Evolutionary conservation across 2,329 filamentous ascomycete species (phyloP), one percentile per base, ranked within the genome.

Genomic region (Pseudocercospora ulei): DNA sequence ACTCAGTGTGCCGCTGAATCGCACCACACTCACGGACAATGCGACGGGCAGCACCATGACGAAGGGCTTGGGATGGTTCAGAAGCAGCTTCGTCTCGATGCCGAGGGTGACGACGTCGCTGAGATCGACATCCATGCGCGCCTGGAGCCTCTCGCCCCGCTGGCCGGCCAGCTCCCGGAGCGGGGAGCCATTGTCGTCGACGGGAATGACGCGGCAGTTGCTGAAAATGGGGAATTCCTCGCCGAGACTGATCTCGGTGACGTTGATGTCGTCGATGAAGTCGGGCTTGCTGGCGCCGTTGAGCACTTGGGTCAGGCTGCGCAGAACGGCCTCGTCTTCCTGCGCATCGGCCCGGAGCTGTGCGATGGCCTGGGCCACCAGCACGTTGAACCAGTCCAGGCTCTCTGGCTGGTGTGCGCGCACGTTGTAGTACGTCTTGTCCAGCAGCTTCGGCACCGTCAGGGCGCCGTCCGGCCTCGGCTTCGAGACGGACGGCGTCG

Each of bases 191-290:
- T 87, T 80, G 51, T 88, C 82, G 53, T 84, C 80, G 0, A 95
- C 83, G 2, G 87, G 85, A 44, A 95, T 95, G 39, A 98, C 82
- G 43, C 90, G 78, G 57, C 90, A 96, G 62, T 98, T 98, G 67
- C 87, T 95, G 62, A 98, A 93, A 37, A 98, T 98, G 17, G 90
- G 90, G 49, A 96, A 98, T 55, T 98, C 90, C 55, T 98, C 90
- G 18, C 90, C 90, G 3, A 98, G 69, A 35, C 81, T 92, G 44
- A 98, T 77, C 63, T 98, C 88, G 2, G 87, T 94, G 38, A 98
- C 83, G 16, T 79, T 80, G 47, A 98, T 96, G 57, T 90, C 82
- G 59, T 93, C 88, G 19, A 98, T 70, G 61, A 93, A 98, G 49
- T 87, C 82, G 0, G 90, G 90, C 39, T 90, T 81, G 28, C 78